Percentiles rank a stretch among this genome's conserved stretches.
Conservation (phyloP, 345 rosid species). For the Eucalyptus melliodora region DNA sequence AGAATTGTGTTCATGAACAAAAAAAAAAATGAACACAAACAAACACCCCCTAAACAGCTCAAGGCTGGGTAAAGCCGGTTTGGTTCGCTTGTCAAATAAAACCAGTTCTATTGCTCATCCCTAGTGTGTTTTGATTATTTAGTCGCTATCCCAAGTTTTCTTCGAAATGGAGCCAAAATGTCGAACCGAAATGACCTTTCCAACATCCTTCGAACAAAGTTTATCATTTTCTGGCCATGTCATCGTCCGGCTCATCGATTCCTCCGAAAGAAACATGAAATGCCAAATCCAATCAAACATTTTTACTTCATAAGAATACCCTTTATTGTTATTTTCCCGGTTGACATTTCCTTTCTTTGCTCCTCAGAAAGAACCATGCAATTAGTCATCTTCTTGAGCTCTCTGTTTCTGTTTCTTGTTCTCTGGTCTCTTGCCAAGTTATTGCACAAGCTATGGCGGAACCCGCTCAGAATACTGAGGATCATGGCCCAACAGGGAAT, state of each 20-base stretch:
- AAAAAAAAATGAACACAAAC: no score
- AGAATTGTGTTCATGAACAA: no score
- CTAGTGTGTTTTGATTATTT: neutral
- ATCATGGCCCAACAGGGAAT: neutral
- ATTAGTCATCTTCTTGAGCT: neutral
- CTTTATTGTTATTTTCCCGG: neutral
- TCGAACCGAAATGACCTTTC: neutral
- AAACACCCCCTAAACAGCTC: no score
- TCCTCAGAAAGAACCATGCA: neutral
- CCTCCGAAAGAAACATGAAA: neutral
- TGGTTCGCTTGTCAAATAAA: neutral
- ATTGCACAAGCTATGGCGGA: neutral
- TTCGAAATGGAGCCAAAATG: neutral
- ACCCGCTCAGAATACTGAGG: neutral
- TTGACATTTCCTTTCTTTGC: neutral
- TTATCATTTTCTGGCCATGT: neutral
- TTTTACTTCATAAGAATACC: neutral
- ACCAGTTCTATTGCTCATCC: neutral
- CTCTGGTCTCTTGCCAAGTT: neutral
- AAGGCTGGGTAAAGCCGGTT: neutral
- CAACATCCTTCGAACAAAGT: neutral
- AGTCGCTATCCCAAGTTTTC: neutral
- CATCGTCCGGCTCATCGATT: neutral
- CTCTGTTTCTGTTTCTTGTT: neutral
- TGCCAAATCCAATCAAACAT: neutral